Conservation (phyloP, 192 early-diverging fungal genomes). For the Cladochytrium replicatum region DNA sequence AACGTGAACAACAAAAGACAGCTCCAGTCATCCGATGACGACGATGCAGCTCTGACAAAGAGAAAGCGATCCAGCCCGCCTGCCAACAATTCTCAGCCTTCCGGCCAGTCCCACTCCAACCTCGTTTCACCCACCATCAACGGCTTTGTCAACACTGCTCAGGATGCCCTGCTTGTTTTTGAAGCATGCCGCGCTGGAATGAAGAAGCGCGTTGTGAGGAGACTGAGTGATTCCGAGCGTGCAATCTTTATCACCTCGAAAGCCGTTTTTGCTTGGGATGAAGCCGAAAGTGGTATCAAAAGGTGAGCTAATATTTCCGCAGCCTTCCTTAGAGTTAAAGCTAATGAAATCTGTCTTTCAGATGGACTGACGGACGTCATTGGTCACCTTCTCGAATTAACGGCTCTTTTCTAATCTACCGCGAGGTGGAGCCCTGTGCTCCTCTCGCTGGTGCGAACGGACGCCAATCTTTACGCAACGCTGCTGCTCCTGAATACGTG, state of each 20-base stretch:
- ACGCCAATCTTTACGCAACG: constrained; percentile 10
- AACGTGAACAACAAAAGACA: too few species aligned
- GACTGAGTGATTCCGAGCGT: constrained; percentile 76
- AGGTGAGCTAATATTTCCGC: too few species aligned
- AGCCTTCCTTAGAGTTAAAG: too few species aligned
- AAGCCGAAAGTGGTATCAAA: constrained; percentile 81
- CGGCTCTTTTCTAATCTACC: constrained; percentile 82
- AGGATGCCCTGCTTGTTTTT: constrained; percentile 80
- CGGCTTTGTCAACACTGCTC: constrained; percentile 75
- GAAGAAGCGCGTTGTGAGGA: constrained; percentile 65
- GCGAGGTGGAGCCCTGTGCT: constrained; percentile 65
- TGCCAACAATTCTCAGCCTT: too few species aligned
- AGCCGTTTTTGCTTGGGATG: constrained; percentile 86
- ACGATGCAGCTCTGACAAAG: too few species aligned
- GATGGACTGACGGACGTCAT: constrained; percentile 82
- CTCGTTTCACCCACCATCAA: too few species aligned
- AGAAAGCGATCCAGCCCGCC: too few species aligned
- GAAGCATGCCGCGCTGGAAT: constrained; percentile 75
- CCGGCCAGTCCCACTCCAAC: too few species aligned
- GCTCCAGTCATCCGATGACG: too few species aligned
- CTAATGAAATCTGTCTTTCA: too few species aligned
- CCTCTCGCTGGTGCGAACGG: constrained; percentile 25
- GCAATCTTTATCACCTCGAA: constrained; percentile 63
- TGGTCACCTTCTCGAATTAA: constrained; percentile 84
- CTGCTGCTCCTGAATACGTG: constrained; percentile 40